These are phyloP conservation scores for Saccharomyces hybrid DNA, from an alignment of 1,139 yeast genomes.

Conservation along the genomic window DNA sequence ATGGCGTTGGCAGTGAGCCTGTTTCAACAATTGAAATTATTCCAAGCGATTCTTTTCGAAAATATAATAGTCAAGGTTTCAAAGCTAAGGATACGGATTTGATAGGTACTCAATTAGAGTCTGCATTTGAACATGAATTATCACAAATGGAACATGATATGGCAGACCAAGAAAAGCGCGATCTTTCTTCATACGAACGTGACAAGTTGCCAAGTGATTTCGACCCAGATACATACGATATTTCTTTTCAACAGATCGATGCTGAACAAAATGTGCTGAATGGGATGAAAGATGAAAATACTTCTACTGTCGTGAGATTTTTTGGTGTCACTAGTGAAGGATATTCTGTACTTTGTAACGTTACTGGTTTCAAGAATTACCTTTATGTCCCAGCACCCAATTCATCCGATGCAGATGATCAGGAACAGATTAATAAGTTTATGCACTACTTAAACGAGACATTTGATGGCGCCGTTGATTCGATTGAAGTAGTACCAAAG, in stretches of 20 bases:
- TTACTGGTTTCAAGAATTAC: constrained; percentile 83
- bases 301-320: constrained; percentile 61
- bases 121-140: constrained; percentile 60
- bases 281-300: constrained; percentile 34
- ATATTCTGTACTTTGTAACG: constrained; percentile 80
- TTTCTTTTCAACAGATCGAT: constrained; percentile 86
- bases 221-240: constrained; percentile 43
- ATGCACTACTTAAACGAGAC: constrained; percentile 42
- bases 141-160: constrained; percentile 46
- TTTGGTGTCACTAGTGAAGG: constrained; percentile 91
- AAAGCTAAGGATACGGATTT: constrained; percentile 23
- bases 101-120: constrained; percentile 35
- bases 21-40: constrained; percentile 31
- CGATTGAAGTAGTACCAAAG: constrained; percentile 57
- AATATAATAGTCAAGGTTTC: constrained; percentile 27
- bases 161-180: constrained; percentile 19
- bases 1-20: constrained; percentile 31
- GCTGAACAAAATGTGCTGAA: constrained; percentile 72
- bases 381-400: constrained; percentile 88
- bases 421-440: constrained; percentile 46
- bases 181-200: constrained; percentile 24
- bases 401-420: constrained; percentile 36
- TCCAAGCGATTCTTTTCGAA: constrained; percentile 26
- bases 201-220: constrained; percentile 51
- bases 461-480: constrained; percentile 42